A percentile compares a stretch with the other conserved stretches of the same genome.
phyloP scores from a whole-genome alignment of 192 early-diverging fungal species.

The Linnemannia schmuckeri region DNA sequence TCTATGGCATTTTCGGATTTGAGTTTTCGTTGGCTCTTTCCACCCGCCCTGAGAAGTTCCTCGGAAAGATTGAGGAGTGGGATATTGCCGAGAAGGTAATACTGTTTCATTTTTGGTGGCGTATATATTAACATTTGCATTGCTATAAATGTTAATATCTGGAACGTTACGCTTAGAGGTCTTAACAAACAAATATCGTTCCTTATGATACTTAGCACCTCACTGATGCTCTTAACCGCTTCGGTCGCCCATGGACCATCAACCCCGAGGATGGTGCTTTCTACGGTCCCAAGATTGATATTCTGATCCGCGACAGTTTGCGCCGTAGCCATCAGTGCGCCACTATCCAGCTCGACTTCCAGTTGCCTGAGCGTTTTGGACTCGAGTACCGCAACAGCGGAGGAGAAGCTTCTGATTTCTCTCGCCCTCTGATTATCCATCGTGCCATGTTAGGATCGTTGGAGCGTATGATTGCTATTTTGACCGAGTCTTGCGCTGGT shows the following conservation, averaged over 20 bases:
- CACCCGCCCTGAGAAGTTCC: slow-evolving; percentile 96
- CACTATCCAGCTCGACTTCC: slow-evolving; percentile 98
- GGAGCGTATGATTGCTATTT: slow-evolving; percentile 95
- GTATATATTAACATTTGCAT: too few relatives aligned
- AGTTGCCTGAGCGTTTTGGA: slow-evolving; percentile 94
- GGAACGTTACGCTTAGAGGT: background rate
- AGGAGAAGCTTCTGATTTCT: slow-evolving; percentile 63
- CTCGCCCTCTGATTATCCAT: slow-evolving; percentile 97
- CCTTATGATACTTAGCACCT: slow-evolving; percentile 61
- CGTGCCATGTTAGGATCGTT: slow-evolving; percentile 97
- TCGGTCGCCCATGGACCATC: slow-evolving; percentile 86
- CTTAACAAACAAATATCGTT: background rate
- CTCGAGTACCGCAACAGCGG: slow-evolving; percentile 89
- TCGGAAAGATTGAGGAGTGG: slow-evolving; percentile 93
- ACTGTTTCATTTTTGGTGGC: background rate
- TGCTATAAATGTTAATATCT: background rate
- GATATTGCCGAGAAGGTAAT: slow-evolving; percentile 87
- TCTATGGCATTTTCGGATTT: slow-evolving; percentile 97
- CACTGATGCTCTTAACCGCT: slow-evolving; percentile 81
- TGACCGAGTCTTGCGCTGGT: slow-evolving; percentile 96
- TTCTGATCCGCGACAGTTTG: slow-evolving; percentile 94
- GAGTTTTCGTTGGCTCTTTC: slow-evolving; percentile 92
- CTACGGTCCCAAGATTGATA: slow-evolving; percentile 99
- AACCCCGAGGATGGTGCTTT: slow-evolving; percentile 98
- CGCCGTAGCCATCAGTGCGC: slow-evolving; percentile 95